phyloP scores from a whole-genome alignment of 192 early-diverging fungal genomes.

The Coemansia sp. region DNA sequence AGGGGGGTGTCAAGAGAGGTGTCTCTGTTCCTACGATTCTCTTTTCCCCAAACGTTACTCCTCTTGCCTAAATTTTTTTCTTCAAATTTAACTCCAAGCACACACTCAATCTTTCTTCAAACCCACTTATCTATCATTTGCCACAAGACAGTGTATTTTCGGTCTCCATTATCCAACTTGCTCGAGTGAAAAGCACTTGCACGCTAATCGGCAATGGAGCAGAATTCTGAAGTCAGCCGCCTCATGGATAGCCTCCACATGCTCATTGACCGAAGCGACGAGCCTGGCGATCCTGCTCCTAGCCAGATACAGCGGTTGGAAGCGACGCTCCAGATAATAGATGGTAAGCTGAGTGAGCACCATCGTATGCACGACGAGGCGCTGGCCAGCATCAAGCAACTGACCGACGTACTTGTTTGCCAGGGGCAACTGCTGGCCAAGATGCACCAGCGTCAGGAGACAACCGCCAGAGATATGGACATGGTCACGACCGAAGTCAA shows the following conservation, averaged over 20 bases:
- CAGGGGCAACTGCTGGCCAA: conserved; percentile 19
- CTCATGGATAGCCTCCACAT: conserved; percentile 11
- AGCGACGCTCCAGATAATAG: conserved; percentile 2
- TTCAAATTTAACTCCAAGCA: neutral
- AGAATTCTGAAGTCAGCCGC: neutral
- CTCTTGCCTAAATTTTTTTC: neutral
- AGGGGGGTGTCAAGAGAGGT: too few species aligned
- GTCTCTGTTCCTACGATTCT: too few species aligned
- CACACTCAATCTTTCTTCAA: neutral
- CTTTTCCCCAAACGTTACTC: neutral
- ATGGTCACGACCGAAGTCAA: conserved; percentile 5
- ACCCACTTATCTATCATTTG: neutral
- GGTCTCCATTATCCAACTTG: neutral
- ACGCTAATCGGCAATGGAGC: conserved; percentile 6
- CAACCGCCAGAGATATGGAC: neutral
- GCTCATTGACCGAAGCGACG: conserved; percentile 6
- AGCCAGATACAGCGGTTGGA: conserved; percentile 6
- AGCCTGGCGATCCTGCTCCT: neutral
- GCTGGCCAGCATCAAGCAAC: conserved; percentile 8
- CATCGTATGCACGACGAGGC: neutral
- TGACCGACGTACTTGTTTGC: conserved; percentile 15
- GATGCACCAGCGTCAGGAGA: conserved; percentile 12
- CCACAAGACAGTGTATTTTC: neutral
- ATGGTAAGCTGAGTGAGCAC: neutral
- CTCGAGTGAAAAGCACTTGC: neutral